Evolutionary conservation across 106 monocot genomes (phyloP).

Genomic region (Allium fistulosum): DNA sequence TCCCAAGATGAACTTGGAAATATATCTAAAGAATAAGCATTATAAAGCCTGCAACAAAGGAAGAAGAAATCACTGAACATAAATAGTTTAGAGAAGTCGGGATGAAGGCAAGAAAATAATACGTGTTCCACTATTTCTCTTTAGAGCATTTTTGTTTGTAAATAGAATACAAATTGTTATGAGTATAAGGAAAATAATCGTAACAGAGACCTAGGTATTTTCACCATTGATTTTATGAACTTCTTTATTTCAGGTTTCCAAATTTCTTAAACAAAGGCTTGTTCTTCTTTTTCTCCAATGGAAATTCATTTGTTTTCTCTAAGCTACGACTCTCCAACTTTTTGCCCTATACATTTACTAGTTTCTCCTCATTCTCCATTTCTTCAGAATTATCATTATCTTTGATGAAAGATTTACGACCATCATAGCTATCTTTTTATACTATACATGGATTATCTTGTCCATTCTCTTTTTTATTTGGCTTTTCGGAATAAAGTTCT

Average conservation of each 20-base stretch:
- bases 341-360: conserved; percentile 19
- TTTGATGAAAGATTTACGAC: conserved; percentile 7
- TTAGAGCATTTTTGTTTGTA: too few relatives aligned
- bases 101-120: too few relatives aligned
- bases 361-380: conserved; percentile 34
- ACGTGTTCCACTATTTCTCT: too few relatives aligned
- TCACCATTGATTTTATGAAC: not conserved
- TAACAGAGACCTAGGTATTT: not conserved
- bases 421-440: conserved; percentile 12
- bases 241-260: conserved; percentile 8
- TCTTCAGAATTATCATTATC: conserved; percentile 25
- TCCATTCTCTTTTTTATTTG: conserved; percentile 15
- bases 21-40: too few relatives aligned
- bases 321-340: conserved; percentile 29
- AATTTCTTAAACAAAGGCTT: conserved; percentile 25
- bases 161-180: too few relatives aligned
- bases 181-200: too few relatives aligned
- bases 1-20: too few relatives aligned
- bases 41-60: too few relatives aligned
- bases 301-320: conserved; percentile 21
- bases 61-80: too few relatives aligned
- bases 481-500: not conserved
- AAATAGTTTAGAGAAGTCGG: too few relatives aligned
- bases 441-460: conserved; percentile 6
- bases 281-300: conserved; percentile 39